phyloP scores from a whole-genome alignment of 1,139 yeast species.

The Ashbya aceris region DNA sequence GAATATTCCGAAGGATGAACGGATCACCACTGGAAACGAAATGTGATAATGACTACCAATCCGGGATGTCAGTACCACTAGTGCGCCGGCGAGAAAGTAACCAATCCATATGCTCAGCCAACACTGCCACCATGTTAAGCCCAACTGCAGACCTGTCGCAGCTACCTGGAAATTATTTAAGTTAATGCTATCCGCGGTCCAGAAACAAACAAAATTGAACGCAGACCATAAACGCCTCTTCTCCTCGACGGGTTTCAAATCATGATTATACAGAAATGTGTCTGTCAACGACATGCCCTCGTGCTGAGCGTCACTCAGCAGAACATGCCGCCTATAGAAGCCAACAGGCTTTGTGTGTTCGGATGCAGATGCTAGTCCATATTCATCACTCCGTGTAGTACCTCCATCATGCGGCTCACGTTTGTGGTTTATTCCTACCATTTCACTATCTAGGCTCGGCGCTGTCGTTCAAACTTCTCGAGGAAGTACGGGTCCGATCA shows the following conservation, averaged over 20 bases:
- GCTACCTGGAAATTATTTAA: conserved; percentile 90
- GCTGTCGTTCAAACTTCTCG: too few relatives aligned
- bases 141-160: conserved; percentile 65
- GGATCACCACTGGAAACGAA: conserved; percentile 66
- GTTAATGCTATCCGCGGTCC: conserved; percentile 84
- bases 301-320: too few relatives aligned
- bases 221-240: conserved; percentile 68
- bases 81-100: conserved; percentile 49
- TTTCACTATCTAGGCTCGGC: too few relatives aligned
- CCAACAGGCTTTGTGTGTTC: too few relatives aligned
- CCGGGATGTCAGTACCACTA: conserved; percentile 56
- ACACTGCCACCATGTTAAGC: conserved; percentile 82
- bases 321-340: too few relatives aligned
- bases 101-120: conserved; percentile 83
- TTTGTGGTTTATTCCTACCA: too few relatives aligned
- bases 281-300: conserved; percentile 27
- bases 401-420: not conserved
- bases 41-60: conserved; percentile 68
- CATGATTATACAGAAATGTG: conserved; percentile 59
- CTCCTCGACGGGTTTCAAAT: conserved; percentile 61
- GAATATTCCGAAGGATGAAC: conserved; percentile 69
- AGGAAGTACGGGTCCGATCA: too few relatives aligned
- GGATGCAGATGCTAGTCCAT: too few relatives aligned
- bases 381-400: too few relatives aligned
- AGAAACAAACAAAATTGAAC: conserved; percentile 68